phyloP scores from a whole-genome alignment of 2,329 filamentous ascomycete genomes.

The Aspergillus udagawae region DNA sequence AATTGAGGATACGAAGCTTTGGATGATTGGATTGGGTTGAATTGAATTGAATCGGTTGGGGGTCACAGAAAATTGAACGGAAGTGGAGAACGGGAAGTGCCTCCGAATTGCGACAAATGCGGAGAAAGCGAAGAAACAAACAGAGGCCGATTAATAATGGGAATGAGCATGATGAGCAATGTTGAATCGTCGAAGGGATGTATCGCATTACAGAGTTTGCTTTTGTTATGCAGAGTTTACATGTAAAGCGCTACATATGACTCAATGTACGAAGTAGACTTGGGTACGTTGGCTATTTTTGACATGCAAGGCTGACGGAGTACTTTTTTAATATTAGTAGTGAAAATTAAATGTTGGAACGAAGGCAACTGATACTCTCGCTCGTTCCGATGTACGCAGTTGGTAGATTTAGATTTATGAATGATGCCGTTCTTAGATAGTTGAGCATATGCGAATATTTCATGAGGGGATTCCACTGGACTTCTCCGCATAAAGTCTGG shows the following conservation, averaged over 20 bases:
- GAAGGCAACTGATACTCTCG: too few species aligned
- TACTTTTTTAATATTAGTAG: too few species aligned
- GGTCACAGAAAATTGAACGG: slow-evolving; percentile 2
- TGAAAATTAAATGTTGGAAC: too few species aligned
- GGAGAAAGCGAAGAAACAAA: slow-evolving; percentile 13
- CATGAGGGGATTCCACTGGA: not conserved
- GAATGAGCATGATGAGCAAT: slow-evolving; percentile 1
- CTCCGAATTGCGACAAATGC: slow-evolving; percentile 19
- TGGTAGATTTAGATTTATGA: too few species aligned
- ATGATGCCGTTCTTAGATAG: too few species aligned
- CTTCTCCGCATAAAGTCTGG: not conserved
- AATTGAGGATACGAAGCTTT: slow-evolving; percentile 18
- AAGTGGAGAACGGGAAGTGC: slow-evolving; percentile 19
- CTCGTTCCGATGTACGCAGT: too few species aligned
- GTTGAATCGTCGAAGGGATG: not conserved
- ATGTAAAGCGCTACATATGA: not conserved
- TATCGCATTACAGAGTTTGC: not conserved
- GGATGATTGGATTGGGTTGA: slow-evolving; percentile 11
- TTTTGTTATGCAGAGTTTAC: not conserved
- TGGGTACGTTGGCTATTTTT: not conserved
- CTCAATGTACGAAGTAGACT: not conserved
- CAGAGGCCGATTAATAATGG: slow-evolving; percentile 1
- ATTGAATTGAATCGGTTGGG: slow-evolving; percentile 8
- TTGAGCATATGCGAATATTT: not conserved
- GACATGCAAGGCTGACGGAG: not conserved